Percentiles rank a stretch among this genome's conserved stretches.
These are phyloP conservation scores for Thalassiosira mediterranea DNA, from an alignment of 352 stramenopile species.

Conservation along the genomic window DNA sequence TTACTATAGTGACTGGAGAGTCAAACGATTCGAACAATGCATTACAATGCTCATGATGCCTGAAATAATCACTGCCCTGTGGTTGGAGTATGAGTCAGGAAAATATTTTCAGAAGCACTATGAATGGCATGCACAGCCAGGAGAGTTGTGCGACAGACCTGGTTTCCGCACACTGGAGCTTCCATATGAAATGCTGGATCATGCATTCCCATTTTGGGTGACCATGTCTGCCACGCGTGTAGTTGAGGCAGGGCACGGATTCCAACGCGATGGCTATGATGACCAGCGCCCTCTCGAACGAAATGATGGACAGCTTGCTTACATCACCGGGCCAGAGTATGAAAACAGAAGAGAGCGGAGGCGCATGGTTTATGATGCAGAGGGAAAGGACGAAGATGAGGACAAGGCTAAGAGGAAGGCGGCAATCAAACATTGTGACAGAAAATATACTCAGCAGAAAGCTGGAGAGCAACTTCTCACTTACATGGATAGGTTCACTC, in stretches of 20 bases:
- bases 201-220: neutral
- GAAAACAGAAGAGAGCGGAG: neutral
- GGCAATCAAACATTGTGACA: neutral
- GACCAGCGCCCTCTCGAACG: neutral
- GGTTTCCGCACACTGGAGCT: neutral
- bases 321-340: neutral
- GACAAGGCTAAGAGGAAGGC: neutral
- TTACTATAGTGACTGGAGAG: neutral
- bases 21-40: neutral
- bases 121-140: neutral
- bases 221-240: neutral
- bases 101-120: neutral
- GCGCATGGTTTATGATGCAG: neutral
- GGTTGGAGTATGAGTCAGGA: neutral
- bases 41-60: too few relatives aligned
- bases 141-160: neutral
- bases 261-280: neutral
- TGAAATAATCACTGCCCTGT: too few relatives aligned
- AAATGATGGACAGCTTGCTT: neutral
- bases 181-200: neutral
- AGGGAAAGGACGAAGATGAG: neutral
- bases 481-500: neutral
- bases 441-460: neutral
- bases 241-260: neutral
- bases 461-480: neutral